Conservation (phyloP, 2,329 filamentous ascomycete genomes). For the Dendrostoma leiphaemia region DNA sequence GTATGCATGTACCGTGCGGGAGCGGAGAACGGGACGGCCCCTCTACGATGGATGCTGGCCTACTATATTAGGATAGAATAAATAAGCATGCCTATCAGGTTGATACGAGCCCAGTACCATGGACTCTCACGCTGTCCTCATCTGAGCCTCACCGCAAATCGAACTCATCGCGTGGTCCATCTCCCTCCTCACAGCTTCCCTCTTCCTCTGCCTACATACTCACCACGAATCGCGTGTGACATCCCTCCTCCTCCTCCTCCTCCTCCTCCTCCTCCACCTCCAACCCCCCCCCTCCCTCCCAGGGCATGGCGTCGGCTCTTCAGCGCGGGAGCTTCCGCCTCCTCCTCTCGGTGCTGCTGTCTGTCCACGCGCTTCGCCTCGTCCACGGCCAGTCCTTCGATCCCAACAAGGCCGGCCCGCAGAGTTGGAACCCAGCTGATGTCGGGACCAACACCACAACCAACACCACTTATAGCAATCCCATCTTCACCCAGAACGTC, state of each 20-base stretch:
- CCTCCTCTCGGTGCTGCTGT: not conserved
- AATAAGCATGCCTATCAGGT: no score
- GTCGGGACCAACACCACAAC: conserved; percentile 34
- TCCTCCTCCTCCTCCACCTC: not conserved
- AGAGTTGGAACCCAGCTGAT: conserved; percentile 29
- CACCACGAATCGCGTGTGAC: no score
- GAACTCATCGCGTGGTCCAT: no score
- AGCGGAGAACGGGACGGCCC: no score
- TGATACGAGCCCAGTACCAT: no score
- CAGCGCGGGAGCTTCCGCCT: not conserved
- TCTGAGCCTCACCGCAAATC: no score
- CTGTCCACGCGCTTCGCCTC: conserved; percentile 16
- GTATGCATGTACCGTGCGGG: no score
- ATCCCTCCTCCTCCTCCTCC: not conserved
- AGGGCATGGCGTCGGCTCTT: not conserved
- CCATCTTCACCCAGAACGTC: conserved; percentile 35
- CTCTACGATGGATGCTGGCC: no score
- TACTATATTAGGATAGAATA: no score
- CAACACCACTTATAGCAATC: conserved; percentile 37
- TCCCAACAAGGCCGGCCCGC: conserved; percentile 27
- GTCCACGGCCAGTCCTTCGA: conserved; percentile 28
- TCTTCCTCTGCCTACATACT: no score
- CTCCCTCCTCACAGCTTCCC: no score
- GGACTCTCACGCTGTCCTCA: no score
- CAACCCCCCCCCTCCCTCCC: not conserved